phyloP scores from a whole-genome alignment of 768 basidiomycete genomes.

The Lyophyllum semitale region DNA sequence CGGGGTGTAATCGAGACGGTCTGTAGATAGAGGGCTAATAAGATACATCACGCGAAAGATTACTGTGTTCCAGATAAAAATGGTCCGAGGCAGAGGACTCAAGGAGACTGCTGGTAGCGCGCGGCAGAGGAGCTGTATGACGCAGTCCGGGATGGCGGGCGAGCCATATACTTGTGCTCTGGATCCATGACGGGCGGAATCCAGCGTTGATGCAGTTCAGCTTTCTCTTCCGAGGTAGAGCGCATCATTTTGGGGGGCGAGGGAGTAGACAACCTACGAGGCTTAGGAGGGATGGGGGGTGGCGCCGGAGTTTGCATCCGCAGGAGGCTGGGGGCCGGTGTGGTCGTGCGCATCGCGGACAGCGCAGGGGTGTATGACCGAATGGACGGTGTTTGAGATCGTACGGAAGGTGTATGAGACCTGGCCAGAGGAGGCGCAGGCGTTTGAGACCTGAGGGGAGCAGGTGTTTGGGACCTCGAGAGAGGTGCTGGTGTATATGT shows the following conservation, averaged over 20 bases:
- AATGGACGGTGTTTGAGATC: slow-evolving; percentile 24
- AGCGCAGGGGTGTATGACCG: slow-evolving; percentile 48
- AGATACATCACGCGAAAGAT: slow-evolving; percentile 28
- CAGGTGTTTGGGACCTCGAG: slow-evolving; percentile 23
- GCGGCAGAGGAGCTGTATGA: slow-evolving; percentile 22
- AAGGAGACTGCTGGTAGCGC: slow-evolving; percentile 23
- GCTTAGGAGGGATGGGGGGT: slow-evolving; percentile 39
- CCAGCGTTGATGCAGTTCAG: slow-evolving; percentile 63
- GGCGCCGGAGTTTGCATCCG: slow-evolving; percentile 37
- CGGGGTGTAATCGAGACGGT: slow-evolving; percentile 4
- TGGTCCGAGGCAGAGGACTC: slow-evolving; percentile 16
- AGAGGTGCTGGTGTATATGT: slow-evolving; percentile 40
- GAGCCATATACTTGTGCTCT: slow-evolving; percentile 19
- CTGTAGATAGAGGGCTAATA: slow-evolving; percentile 24
- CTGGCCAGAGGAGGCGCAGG: slow-evolving; percentile 33
- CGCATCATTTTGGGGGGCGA: slow-evolving; percentile 61
- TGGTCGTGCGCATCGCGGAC: slow-evolving; percentile 30
- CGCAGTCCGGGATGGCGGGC: slow-evolving; percentile 30
- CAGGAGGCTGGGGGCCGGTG: slow-evolving; percentile 37
- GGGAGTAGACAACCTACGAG: slow-evolving; percentile 51
- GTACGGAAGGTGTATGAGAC: slow-evolving; percentile 23
- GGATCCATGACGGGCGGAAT: slow-evolving; percentile 45
- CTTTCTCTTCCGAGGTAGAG: slow-evolving; percentile 69
- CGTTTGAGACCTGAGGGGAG: slow-evolving; percentile 26
- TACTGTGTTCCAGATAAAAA: slow-evolving; percentile 14